Evolutionary conservation across 345 rosid species (phyloP).

Genomic region (Murraya paniculata): DNA sequence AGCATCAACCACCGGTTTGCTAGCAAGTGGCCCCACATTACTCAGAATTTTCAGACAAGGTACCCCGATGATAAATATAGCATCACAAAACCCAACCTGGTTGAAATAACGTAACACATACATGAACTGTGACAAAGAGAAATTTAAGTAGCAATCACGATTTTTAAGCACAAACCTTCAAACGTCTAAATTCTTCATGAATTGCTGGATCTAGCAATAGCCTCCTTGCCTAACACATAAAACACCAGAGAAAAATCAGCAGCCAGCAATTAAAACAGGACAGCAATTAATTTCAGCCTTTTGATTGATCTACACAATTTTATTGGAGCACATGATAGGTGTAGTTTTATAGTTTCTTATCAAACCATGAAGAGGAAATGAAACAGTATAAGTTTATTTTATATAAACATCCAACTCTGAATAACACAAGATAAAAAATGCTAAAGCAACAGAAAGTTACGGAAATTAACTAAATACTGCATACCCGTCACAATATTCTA

Average conservation of each 20-base stretch:
- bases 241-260: neutral
- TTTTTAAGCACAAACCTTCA: slow-evolving; percentile 59
- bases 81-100: neutral
- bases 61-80: neutral
- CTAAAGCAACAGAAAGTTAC: neutral
- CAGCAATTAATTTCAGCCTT: neutral
- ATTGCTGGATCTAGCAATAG: slow-evolving; percentile 92
- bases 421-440: neutral
- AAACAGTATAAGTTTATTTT: neutral
- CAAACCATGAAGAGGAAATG: neutral
- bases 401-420: neutral
- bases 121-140: neutral
- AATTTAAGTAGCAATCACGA: neutral
- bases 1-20: neutral
- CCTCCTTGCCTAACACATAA: slow-evolving; percentile 74
- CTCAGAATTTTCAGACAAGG: neutral
- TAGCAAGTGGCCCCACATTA: neutral
- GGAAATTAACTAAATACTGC: neutral
- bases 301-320: neutral
- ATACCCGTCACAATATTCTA: neutral
- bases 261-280: neutral
- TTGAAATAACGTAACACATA: neutral
- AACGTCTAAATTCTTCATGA: slow-evolving; percentile 89
- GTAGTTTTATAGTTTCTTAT: neutral
- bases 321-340: neutral